A percentile compares a stretch with the other conserved stretches of the same genome.
These are phyloP conservation scores for Leishmania gerbilli DNA, from an alignment of 208 protist genomes.

Conservation along the genomic window DNA sequence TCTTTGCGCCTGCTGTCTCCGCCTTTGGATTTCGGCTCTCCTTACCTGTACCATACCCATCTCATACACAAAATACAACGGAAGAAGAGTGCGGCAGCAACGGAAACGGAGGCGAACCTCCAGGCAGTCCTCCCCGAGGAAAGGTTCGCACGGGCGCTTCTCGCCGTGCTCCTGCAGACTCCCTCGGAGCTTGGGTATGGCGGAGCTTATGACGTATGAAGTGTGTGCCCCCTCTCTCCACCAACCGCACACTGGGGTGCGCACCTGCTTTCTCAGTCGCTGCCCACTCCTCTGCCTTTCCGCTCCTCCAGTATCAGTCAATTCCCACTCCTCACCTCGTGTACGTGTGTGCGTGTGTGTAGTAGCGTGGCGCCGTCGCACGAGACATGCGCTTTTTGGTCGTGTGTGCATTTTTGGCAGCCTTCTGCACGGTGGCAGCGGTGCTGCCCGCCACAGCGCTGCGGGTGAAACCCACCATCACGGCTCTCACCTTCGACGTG, in stretches of 20 bases:
- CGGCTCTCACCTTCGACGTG: slow-evolving; percentile 59
- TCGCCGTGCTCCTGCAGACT: not conserved
- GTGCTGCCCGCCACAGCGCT: slow-evolving; percentile 29
- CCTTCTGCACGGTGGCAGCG: not conserved
- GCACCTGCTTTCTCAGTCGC: not conserved
- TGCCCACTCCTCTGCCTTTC: not conserved
- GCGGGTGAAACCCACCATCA: slow-evolving; percentile 55
- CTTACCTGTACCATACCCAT: not conserved
- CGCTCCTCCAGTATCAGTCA: not conserved
- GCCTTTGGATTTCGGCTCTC: not conserved
- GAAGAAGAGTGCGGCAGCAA: not conserved
- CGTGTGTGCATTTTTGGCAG: slow-evolving; percentile 7
- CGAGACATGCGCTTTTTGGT: slow-evolving; percentile 8
- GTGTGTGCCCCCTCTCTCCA: not conserved
- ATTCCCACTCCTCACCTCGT: not conserved
- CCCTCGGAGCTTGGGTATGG: not conserved
- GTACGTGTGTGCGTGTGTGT: not conserved
- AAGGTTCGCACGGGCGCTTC: not conserved
- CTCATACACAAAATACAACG: not conserved
- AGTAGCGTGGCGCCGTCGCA: not conserved
- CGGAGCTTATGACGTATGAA: not conserved
- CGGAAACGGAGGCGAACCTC: not conserved
- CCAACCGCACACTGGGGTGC: not conserved
- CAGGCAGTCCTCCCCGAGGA: not conserved
- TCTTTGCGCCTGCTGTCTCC: not conserved